Conservation (phyloP, 305 asterid species). For the Fraxinus latifolia region DNA sequence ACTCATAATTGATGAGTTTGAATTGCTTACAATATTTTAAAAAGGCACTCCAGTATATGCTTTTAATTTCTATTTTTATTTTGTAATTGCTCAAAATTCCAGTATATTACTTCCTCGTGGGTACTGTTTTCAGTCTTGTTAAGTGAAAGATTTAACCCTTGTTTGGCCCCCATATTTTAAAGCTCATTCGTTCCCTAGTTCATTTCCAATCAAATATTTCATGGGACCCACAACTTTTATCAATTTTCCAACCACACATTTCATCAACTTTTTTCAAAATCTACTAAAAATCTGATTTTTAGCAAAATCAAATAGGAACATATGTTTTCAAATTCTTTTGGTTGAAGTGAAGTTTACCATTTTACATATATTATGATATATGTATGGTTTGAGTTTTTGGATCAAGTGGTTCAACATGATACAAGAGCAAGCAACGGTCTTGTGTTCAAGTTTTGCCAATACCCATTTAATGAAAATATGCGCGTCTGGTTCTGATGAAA, state of each 20-base stretch:
- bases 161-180: background rate
- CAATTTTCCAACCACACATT: background rate
- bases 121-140: slow-evolving; percentile 9
- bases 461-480: background rate
- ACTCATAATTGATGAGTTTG: slow-evolving; percentile 9
- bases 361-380: background rate
- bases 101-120: background rate
- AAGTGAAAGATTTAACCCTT: background rate
- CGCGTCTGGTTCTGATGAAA: background rate
- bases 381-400: background rate
- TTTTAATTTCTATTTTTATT: background rate
- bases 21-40: background rate
- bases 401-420: background rate
- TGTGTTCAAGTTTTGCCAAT: background rate
- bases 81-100: background rate
- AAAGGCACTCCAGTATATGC: background rate
- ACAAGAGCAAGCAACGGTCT: background rate
- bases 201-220: background rate
- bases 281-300: background rate
- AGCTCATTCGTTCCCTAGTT: background rate
- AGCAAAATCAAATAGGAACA: background rate
- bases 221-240: background rate
- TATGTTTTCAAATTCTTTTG: slow-evolving; percentile 18
- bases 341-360: slow-evolving; percentile 14
- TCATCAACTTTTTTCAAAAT: background rate